Base-by-base conservation (phyloP, 345 rosid genomes). In the Linum trigynum region DNA sequence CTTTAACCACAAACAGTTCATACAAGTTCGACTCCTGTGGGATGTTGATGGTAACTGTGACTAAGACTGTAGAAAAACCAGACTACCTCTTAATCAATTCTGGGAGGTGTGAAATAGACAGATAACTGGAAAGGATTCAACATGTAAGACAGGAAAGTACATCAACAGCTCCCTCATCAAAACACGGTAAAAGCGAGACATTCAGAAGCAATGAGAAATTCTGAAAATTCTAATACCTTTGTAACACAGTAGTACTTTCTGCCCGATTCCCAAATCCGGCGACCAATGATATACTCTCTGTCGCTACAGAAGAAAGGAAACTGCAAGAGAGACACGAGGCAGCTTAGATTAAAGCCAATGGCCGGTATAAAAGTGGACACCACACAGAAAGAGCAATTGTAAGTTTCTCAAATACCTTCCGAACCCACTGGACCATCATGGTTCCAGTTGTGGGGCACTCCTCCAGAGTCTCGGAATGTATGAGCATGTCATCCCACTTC, bases 221-320 rank as follows among this genome's bases (percentile, higher is more conserved):
- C 9, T 1, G 40, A 1, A 51, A 48, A 36, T 23, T 70, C 37
- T 14, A 57, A 39, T 82, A 92, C 98, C 98, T 92, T 90, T 3
- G 99, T 90, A 58, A 92, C 78, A 68, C 97, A 92, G 79, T 90
- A 92, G 71, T 84, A 92, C 1, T 61, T 7, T 61, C 90, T 81
- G 59, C 88, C 91, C 0, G 92, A 84, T 57, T 94, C 95, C 97
- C 99, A 94, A 50, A 94, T 94, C 51, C 97, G 87, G 39, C 99
- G 92, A 63, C 97, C 92, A 32, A 94, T 85, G n/a, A 94, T 70
- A 63, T 94, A 94, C 67, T 94, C 99, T 68, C 99, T 77, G 75
- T 94, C 91, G 36, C 97, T 94, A 69, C 99, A 94, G 65, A 94
- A 94, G 87, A 94, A 85, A n/a, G 99, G 99, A 75, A 94, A 94